phyloP scores from a whole-genome alignment of 2,329 filamentous ascomycete genomes.

The Orbilia brochopaga region DNA sequence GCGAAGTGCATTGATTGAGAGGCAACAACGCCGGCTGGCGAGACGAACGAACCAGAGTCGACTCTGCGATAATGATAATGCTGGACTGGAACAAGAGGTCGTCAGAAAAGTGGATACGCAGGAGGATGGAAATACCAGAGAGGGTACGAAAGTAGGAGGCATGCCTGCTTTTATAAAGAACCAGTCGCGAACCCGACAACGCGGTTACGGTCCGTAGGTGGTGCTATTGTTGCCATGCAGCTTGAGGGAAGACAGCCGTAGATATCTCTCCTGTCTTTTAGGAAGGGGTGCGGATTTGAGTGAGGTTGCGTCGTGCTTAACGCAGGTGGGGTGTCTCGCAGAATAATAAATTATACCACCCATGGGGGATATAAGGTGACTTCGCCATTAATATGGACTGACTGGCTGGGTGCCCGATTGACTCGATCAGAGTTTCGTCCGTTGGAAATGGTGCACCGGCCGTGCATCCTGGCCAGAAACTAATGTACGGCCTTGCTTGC shows the following conservation, averaged over 20 bases:
- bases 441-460: constrained; percentile 41
- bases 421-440: constrained; percentile 40
- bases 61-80: background rate
- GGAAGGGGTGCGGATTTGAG: constrained; percentile 44
- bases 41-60: constrained; percentile 22
- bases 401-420: constrained; percentile 24
- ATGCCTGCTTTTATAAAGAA: constrained; percentile 50
- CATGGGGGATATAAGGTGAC: constrained; percentile 50
- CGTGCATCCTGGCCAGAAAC: constrained; percentile 42
- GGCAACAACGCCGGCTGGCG: constrained; percentile 25
- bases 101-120: constrained; percentile 38
- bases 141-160: constrained; percentile 29
- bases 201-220: constrained; percentile 51
- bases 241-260: constrained; percentile 45
- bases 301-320: constrained; percentile 50
- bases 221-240: constrained; percentile 48
- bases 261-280: constrained; percentile 51
- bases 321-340: constrained; percentile 49
- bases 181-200: constrained; percentile 48
- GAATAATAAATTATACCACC: constrained; percentile 51
- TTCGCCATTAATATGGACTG: constrained; percentile 50
- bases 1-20: constrained; percentile 17
- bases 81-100: constrained; percentile 21
- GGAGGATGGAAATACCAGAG: constrained; percentile 27
- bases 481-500: constrained; percentile 20